phyloP scores from a whole-genome alignment of 352 stramenopile genomes.

The Globisporangium barbulae region DNA sequence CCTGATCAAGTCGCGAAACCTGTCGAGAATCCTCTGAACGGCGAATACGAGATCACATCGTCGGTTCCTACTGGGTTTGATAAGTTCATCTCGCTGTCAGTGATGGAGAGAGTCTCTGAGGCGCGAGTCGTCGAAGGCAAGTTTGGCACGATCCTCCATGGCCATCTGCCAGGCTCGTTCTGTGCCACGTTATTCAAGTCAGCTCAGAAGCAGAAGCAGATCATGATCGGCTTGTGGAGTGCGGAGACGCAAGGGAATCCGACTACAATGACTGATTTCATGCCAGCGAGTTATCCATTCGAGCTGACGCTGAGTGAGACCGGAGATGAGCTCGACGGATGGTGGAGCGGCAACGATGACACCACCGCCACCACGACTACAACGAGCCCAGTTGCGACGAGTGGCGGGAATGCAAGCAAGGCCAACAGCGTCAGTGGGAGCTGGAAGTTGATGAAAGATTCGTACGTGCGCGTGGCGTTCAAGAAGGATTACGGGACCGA shows the following conservation, averaged over 20 bases:
- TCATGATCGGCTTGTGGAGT: slow-evolving; percentile 66
- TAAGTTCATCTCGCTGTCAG: slow-evolving; percentile 54
- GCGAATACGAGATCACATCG: slow-evolving; percentile 72
- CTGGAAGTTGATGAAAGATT: slow-evolving; percentile 83
- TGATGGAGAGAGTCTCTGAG: slow-evolving; percentile 48
- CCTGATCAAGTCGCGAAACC: slow-evolving; percentile 45
- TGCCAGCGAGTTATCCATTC: slow-evolving; percentile 66
- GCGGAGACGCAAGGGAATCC: slow-evolving; percentile 36
- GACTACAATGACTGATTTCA: slow-evolving; percentile 56
- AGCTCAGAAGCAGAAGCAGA: slow-evolving; percentile 22
- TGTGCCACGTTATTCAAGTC: slow-evolving; percentile 48
- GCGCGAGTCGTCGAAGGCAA: slow-evolving; percentile 57
- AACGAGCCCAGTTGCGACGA: slow-evolving; percentile 2
- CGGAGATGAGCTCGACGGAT: slow-evolving; percentile 60
- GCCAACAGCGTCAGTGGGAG: slow-evolving; percentile 17
- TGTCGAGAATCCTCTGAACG: slow-evolving; percentile 65
- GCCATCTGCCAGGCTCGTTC: slow-evolving; percentile 53
- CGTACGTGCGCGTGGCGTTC: slow-evolving; percentile 83
- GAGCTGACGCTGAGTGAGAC: slow-evolving; percentile 53
- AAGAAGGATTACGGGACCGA: slow-evolving; percentile 90
- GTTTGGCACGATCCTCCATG: slow-evolving; percentile 73
- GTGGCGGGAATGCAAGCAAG: background rate
- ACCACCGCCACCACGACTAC: slow-evolving; percentile 14
- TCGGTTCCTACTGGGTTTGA: slow-evolving; percentile 10
- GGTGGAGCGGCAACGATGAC: slow-evolving; percentile 65